Evolutionary conservation across 495 filamentous ascomycete species (phyloP), one percentile per base, ranked within the genome.

Genomic region (Neurospora cerealis): DNA sequence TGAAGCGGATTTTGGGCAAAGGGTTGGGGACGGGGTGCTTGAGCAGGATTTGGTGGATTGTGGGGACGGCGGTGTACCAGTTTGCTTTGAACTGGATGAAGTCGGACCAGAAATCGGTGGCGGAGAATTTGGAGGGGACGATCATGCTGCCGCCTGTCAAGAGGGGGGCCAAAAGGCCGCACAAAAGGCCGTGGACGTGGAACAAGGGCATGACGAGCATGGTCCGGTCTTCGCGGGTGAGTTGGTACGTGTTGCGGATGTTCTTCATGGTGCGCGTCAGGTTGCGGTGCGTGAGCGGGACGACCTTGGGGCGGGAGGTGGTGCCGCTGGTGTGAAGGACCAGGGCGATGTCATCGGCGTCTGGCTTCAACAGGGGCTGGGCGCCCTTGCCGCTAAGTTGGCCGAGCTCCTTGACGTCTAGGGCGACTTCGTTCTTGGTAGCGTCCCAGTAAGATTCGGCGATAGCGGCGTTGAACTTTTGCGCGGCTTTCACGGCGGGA

Each of bases 161-260:
- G 1, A 96, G 86, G 5, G 93, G 91, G 8, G 92, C 91, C 9
- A 96, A 85, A 75, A 95, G 90, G 34, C 89, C 92, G 44, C 93
- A 93, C 5, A 95, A 86, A 4, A 96, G 87, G 34, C 93, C 93
- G 80, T 95, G 93, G 72, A 96, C 93, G 81, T 96, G 93, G 86
- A 95, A 95, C 4, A 96, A 86, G 10, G 93, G 93, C 93, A 95
- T 96, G 69, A 96, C 93, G n/a, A 96, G 86, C 82, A 93, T 89
- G 42, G 93, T 95, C 40, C 92, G 87, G 81, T 95, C 93, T n/a
- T n/a, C 38, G 83, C 71, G 34, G 4, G 88, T 88, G 71, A 96
- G 86, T 70, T 88, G 79, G 81, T 95, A 95, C 4, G 93, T 96
- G 17, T 84, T 81, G 75, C 90, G 85, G 77, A 95, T 93, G 82